Evolutionary conservation across 768 basidiomycete genomes (phyloP), one percentile per base, ranked within the genome.

Genomic region (Steccherinum ochraceum): DNA sequence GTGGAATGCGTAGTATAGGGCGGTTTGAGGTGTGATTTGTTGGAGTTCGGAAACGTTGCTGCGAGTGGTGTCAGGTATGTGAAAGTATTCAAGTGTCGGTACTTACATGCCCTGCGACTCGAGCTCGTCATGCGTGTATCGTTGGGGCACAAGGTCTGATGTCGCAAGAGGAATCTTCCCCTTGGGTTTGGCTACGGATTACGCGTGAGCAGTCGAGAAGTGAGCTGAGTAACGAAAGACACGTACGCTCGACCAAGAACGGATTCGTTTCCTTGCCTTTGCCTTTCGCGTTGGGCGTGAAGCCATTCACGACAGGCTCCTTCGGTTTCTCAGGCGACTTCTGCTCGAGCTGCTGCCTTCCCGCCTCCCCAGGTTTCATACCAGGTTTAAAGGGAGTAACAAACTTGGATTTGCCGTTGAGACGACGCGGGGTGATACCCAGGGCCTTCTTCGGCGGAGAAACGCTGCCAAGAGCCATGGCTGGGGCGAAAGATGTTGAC

Each of bases 1-100:
- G 57, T 77, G 69, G 59, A 87, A 88, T 21, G 75, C 65, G 56
- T 86, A 87, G 60, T 79, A 81, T 21, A 71, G 57, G 0, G 85
- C 85, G 25, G 73, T 69, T 5, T 67, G 61, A 1, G 78, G 82
- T 1, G 76, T 78, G 41, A 87, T 78, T 58, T 78, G 76, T 20
- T 61, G 60, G 2, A 88, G 69, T 52, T 78, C 81, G 24, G 64
- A 54, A 16, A 74, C 52, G 57, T 79, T 73, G 55, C 84, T 86
- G 57, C 4, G n/a, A 12, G 19, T 46, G 7, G 16, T 39, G 20
- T 42, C 13, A 18, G 44, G 46, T 16, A 41, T 18, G 12, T 24
- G 19, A 12, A 48, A 2, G 13, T 4, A 23, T 18, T 40, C 20
- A 11, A 24, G 12, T 40, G 40, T 35, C 16, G n/a, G 24, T 11